Evolutionary conservation across 2,329 filamentous ascomycete species (phyloP), one percentile per base, ranked within the genome.

Genomic region (Fusarium armeniacum): DNA sequence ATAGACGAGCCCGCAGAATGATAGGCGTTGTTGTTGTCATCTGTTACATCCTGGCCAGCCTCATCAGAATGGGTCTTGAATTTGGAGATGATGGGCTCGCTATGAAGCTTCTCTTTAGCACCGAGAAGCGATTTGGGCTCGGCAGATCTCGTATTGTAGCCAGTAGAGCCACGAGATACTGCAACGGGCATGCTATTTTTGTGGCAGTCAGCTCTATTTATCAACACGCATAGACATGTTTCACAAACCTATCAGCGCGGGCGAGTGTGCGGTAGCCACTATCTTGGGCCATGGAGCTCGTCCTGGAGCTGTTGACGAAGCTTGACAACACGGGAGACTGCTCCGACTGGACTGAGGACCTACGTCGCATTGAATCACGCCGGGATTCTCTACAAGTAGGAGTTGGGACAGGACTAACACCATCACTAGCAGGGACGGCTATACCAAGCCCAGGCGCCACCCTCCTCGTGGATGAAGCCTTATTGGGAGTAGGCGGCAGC

Each of bases 201-300:
- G 20, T 60, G 26, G 26, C 32, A 65, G 52, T 75, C 52, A 75
- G 73, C 58, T 55, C 57, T 50, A 60, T 71, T 58, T 64, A 51
- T 65, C 59, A 26, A 59, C 15, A 30, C 1, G 43, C 35, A 46
- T 10, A 26, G 24, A 24, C 40, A 51, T 13, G 49, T 63, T 58
- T 47, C 40, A 75, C 73, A 53, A 63, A 74, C 73, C 71, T 75
- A 46, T 74, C 73, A 62, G 71, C 58, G 36, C 68, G 65, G 54
- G 65, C 36, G 43, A 70, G 58, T 35, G 73, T 51, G 61, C 49
- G 51, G 44, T 58, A 47, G n/a, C 58, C 51, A 30, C 53, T 61
- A n/a, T 73, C 65, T 30, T 59, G 61, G 45, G 59, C 53, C 26
- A 73, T 40, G 22, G 71, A 72, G 40, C 46, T 64, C 28, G 59